A percentile compares a stretch with the other conserved stretches of the same genome.
These are phyloP conservation scores for Chrysoporthe deuterocubensis DNA, from an alignment of 2,329 filamentous ascomycete genomes.

Conservation along the genomic window DNA sequence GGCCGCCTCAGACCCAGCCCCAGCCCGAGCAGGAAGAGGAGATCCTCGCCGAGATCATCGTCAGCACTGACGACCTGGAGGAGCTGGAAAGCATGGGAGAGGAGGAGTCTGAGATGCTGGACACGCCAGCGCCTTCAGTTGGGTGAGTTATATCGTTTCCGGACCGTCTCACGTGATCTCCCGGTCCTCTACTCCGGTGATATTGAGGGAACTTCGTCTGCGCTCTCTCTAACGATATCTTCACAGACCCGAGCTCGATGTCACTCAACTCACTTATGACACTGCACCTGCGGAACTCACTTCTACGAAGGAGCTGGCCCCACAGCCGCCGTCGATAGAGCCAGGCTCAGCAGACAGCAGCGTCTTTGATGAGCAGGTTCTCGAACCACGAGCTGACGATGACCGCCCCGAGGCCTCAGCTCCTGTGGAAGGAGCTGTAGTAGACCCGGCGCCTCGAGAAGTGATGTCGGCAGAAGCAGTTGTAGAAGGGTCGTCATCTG, in stretches of 20 bases:
- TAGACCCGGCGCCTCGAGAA: neutral
- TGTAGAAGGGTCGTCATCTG: neutral
- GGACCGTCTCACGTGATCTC: slow-evolving; percentile 10
- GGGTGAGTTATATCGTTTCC: slow-evolving; percentile 30
- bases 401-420: neutral
- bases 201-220: neutral
- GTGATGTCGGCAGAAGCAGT: neutral
- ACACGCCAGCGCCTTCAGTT: slow-evolving; percentile 24
- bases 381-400: neutral
- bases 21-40: slow-evolving; percentile 34
- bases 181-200: neutral
- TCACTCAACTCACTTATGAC: slow-evolving; percentile 4
- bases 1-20: neutral
- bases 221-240: slow-evolving; percentile 8
- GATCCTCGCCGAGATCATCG: slow-evolving; percentile 48
- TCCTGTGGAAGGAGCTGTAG: neutral
- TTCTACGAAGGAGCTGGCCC: slow-evolving; percentile 1
- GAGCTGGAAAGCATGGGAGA: slow-evolving; percentile 38
- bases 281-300: neutral
- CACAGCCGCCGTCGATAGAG: slow-evolving; percentile 1
- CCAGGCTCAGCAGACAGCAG: slow-evolving; percentile 1
- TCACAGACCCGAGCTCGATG: slow-evolving; percentile 16
- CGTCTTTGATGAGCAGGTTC: neutral
- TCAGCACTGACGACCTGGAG: slow-evolving; percentile 50
- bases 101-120: slow-evolving; percentile 28